A percentile compares a stretch with the other conserved stretches of the same genome.
These are phyloP conservation scores for Leishmania aethiopica DNA, from an alignment of 208 protist species.

Conservation along the genomic window DNA sequence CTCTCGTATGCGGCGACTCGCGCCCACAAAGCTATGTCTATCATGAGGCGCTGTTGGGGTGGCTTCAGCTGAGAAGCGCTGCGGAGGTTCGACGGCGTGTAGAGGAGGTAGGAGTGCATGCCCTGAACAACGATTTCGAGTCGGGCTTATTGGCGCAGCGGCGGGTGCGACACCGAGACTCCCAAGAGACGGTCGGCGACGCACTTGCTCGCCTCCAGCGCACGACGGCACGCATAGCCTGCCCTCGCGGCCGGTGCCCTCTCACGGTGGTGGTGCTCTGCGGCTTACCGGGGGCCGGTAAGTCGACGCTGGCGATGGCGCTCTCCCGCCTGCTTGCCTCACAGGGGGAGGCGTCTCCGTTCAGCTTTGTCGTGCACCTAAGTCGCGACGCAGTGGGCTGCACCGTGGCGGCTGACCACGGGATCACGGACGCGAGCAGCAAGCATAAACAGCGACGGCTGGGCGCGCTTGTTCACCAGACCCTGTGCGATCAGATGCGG, in stretches of 20 bases:
- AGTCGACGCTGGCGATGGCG: conserved; percentile 50
- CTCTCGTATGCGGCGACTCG: conserved; percentile 61
- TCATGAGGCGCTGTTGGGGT: conserved; percentile 56
- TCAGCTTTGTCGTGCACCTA: conserved; percentile 54
- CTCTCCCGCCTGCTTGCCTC: conserved; percentile 17
- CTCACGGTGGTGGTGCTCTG: conserved; percentile 69
- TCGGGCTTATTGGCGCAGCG: conserved; percentile 20
- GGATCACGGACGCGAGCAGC: conserved; percentile 50
- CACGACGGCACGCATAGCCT: conserved; percentile 31
- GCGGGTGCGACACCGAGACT: conserved; percentile 42
- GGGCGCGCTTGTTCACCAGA: conserved; percentile 47
- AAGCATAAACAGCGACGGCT: conserved; percentile 74
- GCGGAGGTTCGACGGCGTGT: conserved; percentile 18
- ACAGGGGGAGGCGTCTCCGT: conserved; percentile 17
- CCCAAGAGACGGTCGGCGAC: conserved; percentile 33
- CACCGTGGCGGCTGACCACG: conserved; percentile 32
- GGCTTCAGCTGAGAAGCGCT: conserved; percentile 31
- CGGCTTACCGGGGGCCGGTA: conserved; percentile 72
- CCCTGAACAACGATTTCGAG: conserved; percentile 51
- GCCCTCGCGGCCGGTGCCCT: conserved; percentile 18
- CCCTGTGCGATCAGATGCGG: conserved; percentile 20
- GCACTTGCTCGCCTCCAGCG: conserved; percentile 47
- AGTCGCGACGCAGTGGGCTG: conserved; percentile 57
- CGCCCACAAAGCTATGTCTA: conserved; percentile 44
- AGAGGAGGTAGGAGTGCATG: conserved; percentile 32